Conservation (phyloP, 345 rosid species). For the Carallia brachiata region DNA sequence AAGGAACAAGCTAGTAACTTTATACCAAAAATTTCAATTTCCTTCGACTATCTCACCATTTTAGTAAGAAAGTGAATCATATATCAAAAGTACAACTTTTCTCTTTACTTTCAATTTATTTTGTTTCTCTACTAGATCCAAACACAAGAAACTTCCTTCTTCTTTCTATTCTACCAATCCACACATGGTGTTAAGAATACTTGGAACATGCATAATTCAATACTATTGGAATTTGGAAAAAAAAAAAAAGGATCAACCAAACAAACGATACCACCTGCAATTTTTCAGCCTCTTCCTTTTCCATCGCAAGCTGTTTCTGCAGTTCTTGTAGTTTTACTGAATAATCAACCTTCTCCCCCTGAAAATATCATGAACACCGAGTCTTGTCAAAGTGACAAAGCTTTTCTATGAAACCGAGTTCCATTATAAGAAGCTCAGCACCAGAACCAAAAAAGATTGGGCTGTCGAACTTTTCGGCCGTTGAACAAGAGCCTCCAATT, state of each 20-base stretch:
- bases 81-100: too few species aligned
- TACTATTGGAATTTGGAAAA: too few species aligned
- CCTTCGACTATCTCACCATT: too few species aligned
- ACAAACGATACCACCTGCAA: constrained; percentile 47
- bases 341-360: constrained; percentile 82
- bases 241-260: neutral
- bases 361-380: constrained; percentile 8
- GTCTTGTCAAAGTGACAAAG: constrained; percentile 2
- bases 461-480: constrained; percentile 51
- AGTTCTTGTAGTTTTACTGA: constrained; percentile 76
- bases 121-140: too few species aligned
- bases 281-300: constrained; percentile 82
- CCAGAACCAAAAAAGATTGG: neutral
- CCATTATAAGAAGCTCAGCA: neutral
- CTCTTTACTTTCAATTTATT: too few species aligned
- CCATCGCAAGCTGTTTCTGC: constrained; percentile 83
- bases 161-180: too few species aligned
- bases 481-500: constrained; percentile 71
- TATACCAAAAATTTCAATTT: too few species aligned
- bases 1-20: too few species aligned
- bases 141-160: too few species aligned
- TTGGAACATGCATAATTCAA: too few species aligned
- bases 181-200: too few species aligned
- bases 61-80: too few species aligned
- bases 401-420: neutral